phyloP scores from a whole-genome alignment of 2,329 filamentous ascomycete species.

The Phoma sp. region DNA sequence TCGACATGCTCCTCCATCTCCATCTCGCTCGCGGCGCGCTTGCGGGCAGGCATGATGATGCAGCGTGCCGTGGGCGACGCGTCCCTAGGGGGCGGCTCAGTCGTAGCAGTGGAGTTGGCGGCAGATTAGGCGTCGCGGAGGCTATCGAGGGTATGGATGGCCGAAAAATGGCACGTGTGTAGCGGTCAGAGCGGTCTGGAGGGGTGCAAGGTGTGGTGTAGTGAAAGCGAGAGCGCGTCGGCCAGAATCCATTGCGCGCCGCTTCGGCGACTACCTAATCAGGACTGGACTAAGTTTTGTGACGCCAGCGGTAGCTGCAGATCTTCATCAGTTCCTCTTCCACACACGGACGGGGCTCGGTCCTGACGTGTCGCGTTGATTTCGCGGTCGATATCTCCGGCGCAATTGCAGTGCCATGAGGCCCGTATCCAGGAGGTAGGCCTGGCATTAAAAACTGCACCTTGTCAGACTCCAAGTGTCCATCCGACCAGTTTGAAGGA shows the following conservation, averaged over 20 bases:
- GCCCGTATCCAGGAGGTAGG: not conserved
- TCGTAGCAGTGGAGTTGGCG: not conserved
- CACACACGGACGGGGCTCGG: conserved; percentile 1
- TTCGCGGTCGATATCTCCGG: too few species aligned
- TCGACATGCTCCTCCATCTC: conserved; percentile 56
- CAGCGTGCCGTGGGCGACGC: conserved; percentile 43
- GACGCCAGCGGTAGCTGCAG: conserved; percentile 12
- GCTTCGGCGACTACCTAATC: conserved; percentile 6
- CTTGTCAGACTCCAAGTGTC: too few species aligned
- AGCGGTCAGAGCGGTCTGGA: not conserved
- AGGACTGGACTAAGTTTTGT: not conserved
- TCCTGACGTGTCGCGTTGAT: conserved; percentile 3
- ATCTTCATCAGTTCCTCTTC: not conserved
- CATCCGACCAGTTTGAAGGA: too few species aligned
- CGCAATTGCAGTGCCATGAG: too few species aligned
- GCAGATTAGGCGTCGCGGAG: not conserved
- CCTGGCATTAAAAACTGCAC: too few species aligned
- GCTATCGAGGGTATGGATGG: not conserved
- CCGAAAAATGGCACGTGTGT: conserved; percentile 4
- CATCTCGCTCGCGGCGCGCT: conserved; percentile 57
- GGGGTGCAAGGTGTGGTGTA: conserved; percentile 13
- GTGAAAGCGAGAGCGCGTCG: conserved; percentile 14
- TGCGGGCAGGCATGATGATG: conserved; percentile 45
- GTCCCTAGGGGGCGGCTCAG: conserved; percentile 23
- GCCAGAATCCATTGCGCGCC: conserved; percentile 12